Evolutionary conservation across 2,329 filamentous ascomycete genomes (phyloP), one percentile per base, ranked within the genome.

Genomic region (Xylaria hypoxylon): DNA sequence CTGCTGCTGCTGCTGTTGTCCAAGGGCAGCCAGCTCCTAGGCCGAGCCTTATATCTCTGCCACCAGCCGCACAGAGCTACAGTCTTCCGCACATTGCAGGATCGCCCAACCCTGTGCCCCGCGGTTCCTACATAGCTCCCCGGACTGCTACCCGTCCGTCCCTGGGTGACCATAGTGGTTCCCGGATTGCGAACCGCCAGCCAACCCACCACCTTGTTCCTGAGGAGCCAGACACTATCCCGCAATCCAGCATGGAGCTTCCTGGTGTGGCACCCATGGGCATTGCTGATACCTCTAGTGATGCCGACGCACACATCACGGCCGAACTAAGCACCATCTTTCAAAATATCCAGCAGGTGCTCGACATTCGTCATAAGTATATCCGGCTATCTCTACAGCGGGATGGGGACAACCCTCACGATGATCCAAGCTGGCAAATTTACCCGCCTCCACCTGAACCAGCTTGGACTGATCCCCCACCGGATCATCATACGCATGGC

Each of bases 381-480:
- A 92, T 98, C 59, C 84, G 88, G 1, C 80, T 97, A 17, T 98
- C 96, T 0, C 83, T 94, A 22, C 96, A 99, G 76, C 87, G 91
- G 10, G 86, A 90, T 7, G 86, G 88, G 13, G 93, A 97, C 76
- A 97, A 98, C 72, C 96, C 96, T 1, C 93, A 93, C 73, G 94
- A 98, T 77, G 87, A 91, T 19, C 86, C 90, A 0, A 86, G 84
- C 56, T 99, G 95, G 95, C 85, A 87, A 60, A 93, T 99, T 50
- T 98, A 98, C 74, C 96, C 96, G 10, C 89, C 92, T 15, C 94
- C 94, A 4, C 96, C 95, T 5, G 92, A 96, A 74, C 96, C 96
- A 17, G 92, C 93, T 2, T 98, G 96, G 95, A 86, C 90, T 65
- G 88, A 71, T 28, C 66, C 75, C 19, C 66, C 88, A 67, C 86